Base-by-base conservation (phyloP, 306 rosid species). In the Vigna hirtella region DNA sequence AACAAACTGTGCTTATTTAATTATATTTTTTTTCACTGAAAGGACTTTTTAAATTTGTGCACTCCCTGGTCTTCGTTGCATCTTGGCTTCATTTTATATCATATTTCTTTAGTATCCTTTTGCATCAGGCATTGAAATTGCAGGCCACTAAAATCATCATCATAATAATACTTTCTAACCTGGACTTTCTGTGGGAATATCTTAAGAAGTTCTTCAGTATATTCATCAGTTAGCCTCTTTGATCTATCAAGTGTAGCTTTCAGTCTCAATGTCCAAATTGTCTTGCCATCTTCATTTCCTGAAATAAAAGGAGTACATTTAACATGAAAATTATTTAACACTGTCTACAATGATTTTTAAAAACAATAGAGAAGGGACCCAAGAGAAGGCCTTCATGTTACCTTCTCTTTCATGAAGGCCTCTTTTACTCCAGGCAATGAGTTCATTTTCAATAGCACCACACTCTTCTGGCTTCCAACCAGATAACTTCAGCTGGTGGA, bases 201-300 rank as follows among this genome's bases (percentile, higher is more conserved):
- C 85, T 91, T 88, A 81, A 95, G 93, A 87, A 95, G 96, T 53
- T 90, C 90, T 91, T 95, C 99, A 15, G 98, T 88, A 77, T 95
- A 95, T 83, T 90, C 97, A 89, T 95, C 97, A 11, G 98, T 95
- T 65, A 95, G 89, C 88, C 99, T 90, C 82, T 93, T 91, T 32
- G 97, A 87, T 84, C 99, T 89, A 81, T 95, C 99, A 75, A 95
- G 98, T 71, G 98, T 93, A 75, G 97, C 94, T 86, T 95, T 95
- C 65, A 89, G 93, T 87, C 97, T 88, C 86, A 93, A 85, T 51
- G 94, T 85, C 99, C 98, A 95, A 72, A 93, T 85, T 43, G 45
- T 93, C 86, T 82, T 90, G 47, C 99, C 99, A 90, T 93, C 99
- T 86, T 95, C 99, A 86, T 82, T 91, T 66, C 94, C 99, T 95